A percentile compares a stretch with the other conserved stretches of the same genome.
Conservation (phyloP, 2,329 filamentous ascomycete genomes). For the Aspergillus tamarii region DNA sequence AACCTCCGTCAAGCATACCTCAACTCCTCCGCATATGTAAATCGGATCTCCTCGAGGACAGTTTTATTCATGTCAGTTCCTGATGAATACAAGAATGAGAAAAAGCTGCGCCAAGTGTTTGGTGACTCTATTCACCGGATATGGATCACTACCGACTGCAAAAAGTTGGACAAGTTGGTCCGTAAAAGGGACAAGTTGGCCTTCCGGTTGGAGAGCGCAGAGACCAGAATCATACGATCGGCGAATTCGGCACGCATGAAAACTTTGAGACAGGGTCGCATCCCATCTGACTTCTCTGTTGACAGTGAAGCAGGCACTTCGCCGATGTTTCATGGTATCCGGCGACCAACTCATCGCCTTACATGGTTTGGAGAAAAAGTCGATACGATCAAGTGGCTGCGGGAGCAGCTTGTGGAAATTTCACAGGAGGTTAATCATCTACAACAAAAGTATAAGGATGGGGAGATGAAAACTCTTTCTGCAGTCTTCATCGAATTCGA, state of each 20-base stretch:
- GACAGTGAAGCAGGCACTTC: constrained; percentile 34
- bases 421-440: constrained; percentile 69
- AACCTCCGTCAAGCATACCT: constrained; percentile 90
- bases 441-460: constrained; percentile 66
- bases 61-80: constrained; percentile 88
- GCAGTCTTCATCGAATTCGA: constrained; percentile 90
- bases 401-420: constrained; percentile 71
- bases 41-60: constrained; percentile 84
- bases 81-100: constrained; percentile 72
- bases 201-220: constrained; percentile 79
- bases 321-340: constrained; percentile 39
- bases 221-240: constrained; percentile 79
- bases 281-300: constrained; percentile 25
- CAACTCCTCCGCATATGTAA: constrained; percentile 78
- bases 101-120: constrained; percentile 75
- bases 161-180: constrained; percentile 76
- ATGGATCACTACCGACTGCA: constrained; percentile 80
- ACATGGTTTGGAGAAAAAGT: constrained; percentile 80
- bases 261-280: constrained; percentile 45
- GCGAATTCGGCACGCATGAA: constrained; percentile 73
- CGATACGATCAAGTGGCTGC: constrained; percentile 86
- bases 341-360: constrained; percentile 73
- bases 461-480: constrained; percentile 67
- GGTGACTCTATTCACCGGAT: constrained; percentile 77
- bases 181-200: constrained; percentile 77